Evolutionary conservation across 441 rosid genomes (phyloP), one percentile per base, ranked within the genome.

Genomic region (Breynia disticha): DNA sequence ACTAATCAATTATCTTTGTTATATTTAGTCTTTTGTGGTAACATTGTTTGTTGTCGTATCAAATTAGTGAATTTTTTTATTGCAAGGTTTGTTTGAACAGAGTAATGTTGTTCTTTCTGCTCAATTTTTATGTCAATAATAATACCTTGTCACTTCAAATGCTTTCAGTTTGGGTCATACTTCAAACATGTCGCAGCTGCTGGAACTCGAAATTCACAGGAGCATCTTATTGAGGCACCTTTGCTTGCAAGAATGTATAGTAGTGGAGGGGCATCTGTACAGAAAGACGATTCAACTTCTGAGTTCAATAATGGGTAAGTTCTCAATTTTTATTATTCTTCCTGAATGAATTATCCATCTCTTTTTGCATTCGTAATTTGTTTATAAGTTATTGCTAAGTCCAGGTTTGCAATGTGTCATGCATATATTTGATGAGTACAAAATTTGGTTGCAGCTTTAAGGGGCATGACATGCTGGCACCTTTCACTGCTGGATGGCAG

Each of bases 401-500:
- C 3, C 44, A 41, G 44, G 13, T 41, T 9, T 41, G n/a, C 44
- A 15, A 41, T 41, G 44, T 41, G 13, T 41, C 13, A 1, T 6
- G 44, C n/a, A 4, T 41, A 15, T 15, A 11, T 41, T 41, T 41
- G 13, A 11, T 15, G n/a, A 13, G 3, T 9, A 41, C 44, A 41
- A 9, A 15, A 56, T 48, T 62, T 46, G 46, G 21, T 35, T 43
- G 54, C 81, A 91, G 98, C 67, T 82, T 67, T 65, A 87, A 86
- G 56, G 94, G 96, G 50, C 98, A 85, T 76, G 87, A 82, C 70
- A 83, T 91, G 98, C 77, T 91, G 66, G 98, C 95, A 47, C 96
- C 96, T 70, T 91, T 91, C 67, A 87, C 96, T 7, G 90, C 96
- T 56, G 98, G 96, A 16, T 86, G 98, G 98, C 98, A 91, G 56